phyloP scores from a whole-genome alignment of 805 yeast genomes.

The Saccharomycopsis lassenensis region DNA sequence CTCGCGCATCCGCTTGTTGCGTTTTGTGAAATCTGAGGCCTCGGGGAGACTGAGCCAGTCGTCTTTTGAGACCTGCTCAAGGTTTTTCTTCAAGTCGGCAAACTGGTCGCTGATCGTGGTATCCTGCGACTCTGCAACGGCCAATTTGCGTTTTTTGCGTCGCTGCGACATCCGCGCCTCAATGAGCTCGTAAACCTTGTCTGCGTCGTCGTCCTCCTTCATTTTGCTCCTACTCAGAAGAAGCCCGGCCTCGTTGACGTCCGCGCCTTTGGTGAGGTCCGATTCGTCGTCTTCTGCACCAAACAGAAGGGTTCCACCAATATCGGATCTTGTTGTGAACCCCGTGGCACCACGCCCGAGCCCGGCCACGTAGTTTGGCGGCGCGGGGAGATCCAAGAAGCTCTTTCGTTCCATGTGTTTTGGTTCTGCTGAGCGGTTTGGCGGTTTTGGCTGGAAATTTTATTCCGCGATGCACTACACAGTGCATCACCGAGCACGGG shows the following conservation, averaged over 20 bases:
- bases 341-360: conserved; percentile 94
- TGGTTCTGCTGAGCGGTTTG: no score
- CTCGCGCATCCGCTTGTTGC: conserved; percentile 61
- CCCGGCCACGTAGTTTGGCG: conserved; percentile 86
- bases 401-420: conserved; percentile 45
- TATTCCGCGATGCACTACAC: no score
- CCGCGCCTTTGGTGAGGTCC: conserved; percentile 18
- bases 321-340: conserved; percentile 74
- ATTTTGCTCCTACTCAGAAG: conserved; percentile 23
- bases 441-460: no score
- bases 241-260: conserved; percentile 26
- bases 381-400: conserved; percentile 78
- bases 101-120: conserved; percentile 41
- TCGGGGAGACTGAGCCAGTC: conserved; percentile 84
- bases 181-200: conserved; percentile 50
- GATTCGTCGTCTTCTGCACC: conserved; percentile 32
- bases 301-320: no score
- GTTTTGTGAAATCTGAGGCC: conserved; percentile 74
- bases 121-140: conserved; percentile 19
- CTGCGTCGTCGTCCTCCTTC: conserved; percentile 71
- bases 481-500: no score
- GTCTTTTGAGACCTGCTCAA: conserved; percentile 47
- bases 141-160: conserved; percentile 20
- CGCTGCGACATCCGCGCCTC: conserved; percentile 36
- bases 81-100: conserved; percentile 52